These are phyloP conservation scores for Coemansia sp. DNA, from an alignment of 192 early-diverging fungal genomes.

Conservation along the genomic window DNA sequence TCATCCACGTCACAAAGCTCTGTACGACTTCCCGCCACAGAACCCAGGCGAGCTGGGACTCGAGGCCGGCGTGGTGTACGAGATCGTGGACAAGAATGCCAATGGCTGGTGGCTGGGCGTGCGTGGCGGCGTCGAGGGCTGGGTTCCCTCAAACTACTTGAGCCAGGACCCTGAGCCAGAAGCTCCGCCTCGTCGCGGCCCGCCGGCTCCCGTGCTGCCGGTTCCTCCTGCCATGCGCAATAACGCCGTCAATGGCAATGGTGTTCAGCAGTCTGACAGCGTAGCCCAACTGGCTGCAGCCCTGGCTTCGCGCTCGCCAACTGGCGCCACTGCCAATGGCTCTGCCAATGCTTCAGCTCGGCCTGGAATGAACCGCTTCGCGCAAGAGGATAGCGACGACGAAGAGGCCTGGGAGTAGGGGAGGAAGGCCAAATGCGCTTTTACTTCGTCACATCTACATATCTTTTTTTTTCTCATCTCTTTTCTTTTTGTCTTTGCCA, in stretches of 20 bases:
- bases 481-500: slow-evolving; percentile 1
- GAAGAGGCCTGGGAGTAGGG: slow-evolving; percentile 41
- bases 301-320: slow-evolving; percentile 47
- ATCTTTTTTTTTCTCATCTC: slow-evolving; percentile 16
- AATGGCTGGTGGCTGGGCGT: slow-evolving; percentile 62
- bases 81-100: slow-evolving; percentile 67
- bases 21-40: slow-evolving; percentile 69
- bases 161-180: slow-evolving; percentile 68
- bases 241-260: slow-evolving; percentile 8
- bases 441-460: not conserved
- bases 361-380: slow-evolving; percentile 48
- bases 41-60: slow-evolving; percentile 68
- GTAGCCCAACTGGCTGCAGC: slow-evolving; percentile 55
- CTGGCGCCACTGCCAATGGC: slow-evolving; percentile 16
- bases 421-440: not conserved
- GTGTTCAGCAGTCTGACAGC: slow-evolving; percentile 27
- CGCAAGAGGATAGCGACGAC: slow-evolving; percentile 52
- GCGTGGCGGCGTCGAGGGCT: slow-evolving; percentile 66
- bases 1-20: slow-evolving; percentile 64
- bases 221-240: slow-evolving; percentile 34
- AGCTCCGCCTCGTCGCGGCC: slow-evolving; percentile 27
- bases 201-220: slow-evolving; percentile 27
- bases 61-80: slow-evolving; percentile 67
- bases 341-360: slow-evolving; percentile 28
- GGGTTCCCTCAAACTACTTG: slow-evolving; percentile 81